Percentiles rank a stretch among this genome's conserved stretches.
Conservation (phyloP, 768 basidiomycete genomes). For the Amanita fuliginea region DNA sequence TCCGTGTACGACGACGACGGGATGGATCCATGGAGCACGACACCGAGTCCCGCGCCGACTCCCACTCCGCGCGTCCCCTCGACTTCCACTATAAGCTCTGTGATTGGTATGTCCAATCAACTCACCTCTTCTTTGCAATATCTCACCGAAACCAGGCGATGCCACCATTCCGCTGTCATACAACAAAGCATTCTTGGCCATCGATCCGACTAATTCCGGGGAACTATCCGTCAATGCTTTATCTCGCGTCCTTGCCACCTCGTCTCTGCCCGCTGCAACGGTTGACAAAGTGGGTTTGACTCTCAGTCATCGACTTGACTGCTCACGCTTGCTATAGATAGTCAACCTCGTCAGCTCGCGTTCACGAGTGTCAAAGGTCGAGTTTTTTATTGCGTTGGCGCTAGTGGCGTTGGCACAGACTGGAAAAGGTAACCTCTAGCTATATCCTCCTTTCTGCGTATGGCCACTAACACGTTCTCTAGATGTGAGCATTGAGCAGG, state of each 20-base stretch:
- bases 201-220: conserved; percentile 61
- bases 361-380: conserved; percentile 72
- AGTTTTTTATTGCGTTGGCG: conserved; percentile 87
- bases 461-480: not conserved
- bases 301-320: not conserved
- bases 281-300: conserved; percentile 57
- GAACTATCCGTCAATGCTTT: conserved; percentile 78
- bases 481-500: conserved; percentile 77
- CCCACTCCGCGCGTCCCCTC: conserved; percentile 34
- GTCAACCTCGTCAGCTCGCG: conserved; percentile 80
- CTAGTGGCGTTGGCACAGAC: conserved; percentile 81
- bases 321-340: conserved; percentile 42
- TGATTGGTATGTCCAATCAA: conserved; percentile 43
- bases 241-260: conserved; percentile 70
- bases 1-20: conserved; percentile 79
- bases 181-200: conserved; percentile 56
- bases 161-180: conserved; percentile 76
- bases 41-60: conserved; percentile 62
- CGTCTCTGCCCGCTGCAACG: conserved; percentile 68
- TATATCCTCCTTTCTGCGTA: not conserved
- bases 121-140: not conserved
- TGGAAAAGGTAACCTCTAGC: conserved; percentile 45
- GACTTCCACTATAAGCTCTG: conserved; percentile 49
- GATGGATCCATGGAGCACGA: conserved; percentile 70
- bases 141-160: conserved; percentile 38